Evolutionary conservation across 768 basidiomycete genomes (phyloP), one percentile per base, ranked within the genome.

Genomic region (Hygrocybe coccinea): DNA sequence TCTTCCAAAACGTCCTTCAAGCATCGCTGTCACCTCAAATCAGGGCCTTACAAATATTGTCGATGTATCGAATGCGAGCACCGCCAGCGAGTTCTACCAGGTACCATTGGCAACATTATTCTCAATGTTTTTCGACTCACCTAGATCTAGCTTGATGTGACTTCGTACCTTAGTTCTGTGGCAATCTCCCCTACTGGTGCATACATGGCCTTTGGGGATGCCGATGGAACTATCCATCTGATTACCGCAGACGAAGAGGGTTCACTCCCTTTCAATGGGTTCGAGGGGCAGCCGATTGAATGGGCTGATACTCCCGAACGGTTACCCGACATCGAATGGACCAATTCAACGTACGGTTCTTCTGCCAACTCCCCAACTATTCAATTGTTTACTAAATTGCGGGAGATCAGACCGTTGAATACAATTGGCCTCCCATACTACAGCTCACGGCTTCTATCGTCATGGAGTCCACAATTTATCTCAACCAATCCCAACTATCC

Each of bases 171-270:
- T 52, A 91, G 84, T 5, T 85, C 91, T 33, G 77, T 85, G 55
- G 85, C 94, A 1, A 73, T 97, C 25, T 92, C 93, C 1, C 85
- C 90, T 2, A 87, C 87, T 3, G 92, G 89, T 35, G 84, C 88
- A n/a, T 97, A 92, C 64, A 77, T 98, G 65, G 94, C 91, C 1
- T 93, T 95, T 61, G 95, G 93, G 1, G 94, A 97, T 63, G 84
- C 86, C 0, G 86, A 90, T 41, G 94, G 95, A 15, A 74, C 77
- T 5, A 79, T 97, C 2, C 92, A 95, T 71, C 73, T 98, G 15
- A 73, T 93, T 64, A 83, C 87, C 48, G 79, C 79, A 10, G 81
- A 86, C 39, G 84, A 86, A 49, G 80, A 78, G 2, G 78, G 76
- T 1, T 74, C 71, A 15, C 71, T 81, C 29, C 89, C 91, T 2